phyloP scores from a whole-genome alignment of 257 asterid species.

The Agastache rugosa region DNA sequence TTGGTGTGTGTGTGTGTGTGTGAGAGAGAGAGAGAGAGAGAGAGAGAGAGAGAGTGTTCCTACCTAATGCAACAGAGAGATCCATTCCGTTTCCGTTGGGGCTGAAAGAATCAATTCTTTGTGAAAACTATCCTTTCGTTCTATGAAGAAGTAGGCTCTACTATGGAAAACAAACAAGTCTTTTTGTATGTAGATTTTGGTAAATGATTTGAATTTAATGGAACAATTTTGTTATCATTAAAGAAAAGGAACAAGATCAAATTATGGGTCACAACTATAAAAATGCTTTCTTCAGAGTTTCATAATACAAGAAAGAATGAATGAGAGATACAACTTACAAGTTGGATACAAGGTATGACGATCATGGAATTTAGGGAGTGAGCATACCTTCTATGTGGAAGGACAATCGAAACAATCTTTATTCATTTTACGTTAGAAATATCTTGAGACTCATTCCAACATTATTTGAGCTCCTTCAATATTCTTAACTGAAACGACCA shows the following conservation, averaged over 20 bases:
- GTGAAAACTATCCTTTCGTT: slow-evolving; percentile 22
- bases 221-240: slow-evolving; percentile 1
- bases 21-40: too few species aligned
- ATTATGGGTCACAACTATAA: slow-evolving; percentile 27
- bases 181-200: background rate
- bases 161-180: background rate
- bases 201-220: background rate
- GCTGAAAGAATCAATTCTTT: slow-evolving; percentile 8
- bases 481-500: slow-evolving; percentile 37
- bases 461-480: slow-evolving; percentile 27
- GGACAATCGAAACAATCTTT: slow-evolving; percentile 25
- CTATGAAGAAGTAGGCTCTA: background rate
- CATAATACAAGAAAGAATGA: slow-evolving; percentile 27
- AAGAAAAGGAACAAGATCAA: background rate
- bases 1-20: background rate
- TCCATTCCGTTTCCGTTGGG: too few species aligned
- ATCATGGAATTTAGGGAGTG: slow-evolving; percentile 27
- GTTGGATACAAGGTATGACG: slow-evolving; percentile 26
- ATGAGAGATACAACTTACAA: background rate
- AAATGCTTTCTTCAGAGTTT: slow-evolving; percentile 4
- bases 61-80: background rate
- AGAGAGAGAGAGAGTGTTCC: slow-evolving; percentile 35
- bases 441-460: slow-evolving; percentile 26
- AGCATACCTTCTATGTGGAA: slow-evolving; percentile 37
- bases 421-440: slow-evolving; percentile 24